These are phyloP conservation scores for Fusarium pseudoanthophilum DNA, from an alignment of 2,329 filamentous ascomycete species.

Conservation along the genomic window DNA sequence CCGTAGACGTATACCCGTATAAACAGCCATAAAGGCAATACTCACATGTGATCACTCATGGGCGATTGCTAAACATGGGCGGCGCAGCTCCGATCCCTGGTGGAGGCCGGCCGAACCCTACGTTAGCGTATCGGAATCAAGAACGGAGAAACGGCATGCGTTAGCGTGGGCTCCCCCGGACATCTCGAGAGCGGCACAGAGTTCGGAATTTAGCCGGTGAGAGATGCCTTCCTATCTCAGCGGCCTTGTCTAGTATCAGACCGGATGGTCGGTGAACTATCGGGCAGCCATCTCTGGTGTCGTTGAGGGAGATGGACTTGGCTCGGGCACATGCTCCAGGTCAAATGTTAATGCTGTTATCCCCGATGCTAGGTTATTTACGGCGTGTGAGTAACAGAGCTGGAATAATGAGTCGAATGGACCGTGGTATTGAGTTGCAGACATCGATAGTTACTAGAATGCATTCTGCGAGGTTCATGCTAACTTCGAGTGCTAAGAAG, in stretches of 20 bases:
- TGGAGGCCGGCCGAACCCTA: neutral
- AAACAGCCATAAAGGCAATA: neutral
- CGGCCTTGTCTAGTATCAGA: neutral
- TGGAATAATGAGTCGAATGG: neutral
- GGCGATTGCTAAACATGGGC: neutral
- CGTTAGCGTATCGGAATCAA: neutral
- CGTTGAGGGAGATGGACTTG: neutral
- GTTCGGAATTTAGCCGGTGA: neutral
- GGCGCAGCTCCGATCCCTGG: neutral
- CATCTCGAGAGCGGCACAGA: neutral
- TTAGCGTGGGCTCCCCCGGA: neutral
- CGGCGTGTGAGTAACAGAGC: neutral
- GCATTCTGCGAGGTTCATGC: no score
- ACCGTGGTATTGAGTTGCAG: fast-evolving
- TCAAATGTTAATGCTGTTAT: no score
- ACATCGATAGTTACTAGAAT: no score
- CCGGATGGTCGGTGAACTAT: neutral
- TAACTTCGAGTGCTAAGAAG: neutral
- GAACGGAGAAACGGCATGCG: neutral
- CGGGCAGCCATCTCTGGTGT: no score
- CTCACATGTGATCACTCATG: neutral
- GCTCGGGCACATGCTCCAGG: neutral
- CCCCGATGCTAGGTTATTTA: fast-evolving
- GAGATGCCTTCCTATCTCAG: neutral
- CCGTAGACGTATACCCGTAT: neutral